Conservation (phyloP, 306 rosid species). For the Quercus robur region DNA sequence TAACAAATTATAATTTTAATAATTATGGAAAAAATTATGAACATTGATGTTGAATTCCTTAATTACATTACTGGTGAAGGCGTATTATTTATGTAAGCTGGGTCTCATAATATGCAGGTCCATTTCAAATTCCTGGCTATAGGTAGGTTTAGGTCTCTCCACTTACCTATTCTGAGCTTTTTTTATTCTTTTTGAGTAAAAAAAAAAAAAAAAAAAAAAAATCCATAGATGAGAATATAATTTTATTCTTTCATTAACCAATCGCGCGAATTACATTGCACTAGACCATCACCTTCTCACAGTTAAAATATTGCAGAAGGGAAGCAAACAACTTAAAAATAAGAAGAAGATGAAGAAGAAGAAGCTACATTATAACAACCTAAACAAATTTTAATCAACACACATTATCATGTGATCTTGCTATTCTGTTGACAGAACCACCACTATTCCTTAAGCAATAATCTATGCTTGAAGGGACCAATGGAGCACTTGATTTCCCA, state of each 20-base stretch:
- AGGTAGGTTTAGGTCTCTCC: background rate
- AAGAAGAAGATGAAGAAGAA: too few species aligned
- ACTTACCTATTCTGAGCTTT: background rate
- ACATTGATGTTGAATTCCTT: too few species aligned
- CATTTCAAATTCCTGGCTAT: too few species aligned
- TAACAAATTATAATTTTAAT: too few species aligned
- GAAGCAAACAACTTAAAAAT: slow-evolving; percentile 34
- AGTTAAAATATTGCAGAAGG: slow-evolving; percentile 46
- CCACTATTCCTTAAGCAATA: slow-evolving; percentile 72
- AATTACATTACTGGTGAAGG: background rate
- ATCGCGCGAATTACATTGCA: background rate
- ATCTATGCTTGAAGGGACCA: slow-evolving; percentile 69
- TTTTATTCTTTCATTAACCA: background rate
- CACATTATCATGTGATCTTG: slow-evolving; percentile 56
- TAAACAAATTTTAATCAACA: slow-evolving; percentile 25
- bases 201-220: background rate
- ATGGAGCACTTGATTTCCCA: slow-evolving; percentile 65
- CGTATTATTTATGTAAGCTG: background rate
- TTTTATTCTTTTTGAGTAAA: background rate
- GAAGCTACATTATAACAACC: background rate
- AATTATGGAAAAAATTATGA: too few species aligned
- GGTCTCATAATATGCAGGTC: background rate
- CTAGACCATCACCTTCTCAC: slow-evolving; percentile 59
- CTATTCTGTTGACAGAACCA: slow-evolving; percentile 42
- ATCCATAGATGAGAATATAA: too few species aligned